Evolutionary conservation across 1,284 basidiomycete species (phyloP).

Genomic region (Takashimella koratensis): DNA sequence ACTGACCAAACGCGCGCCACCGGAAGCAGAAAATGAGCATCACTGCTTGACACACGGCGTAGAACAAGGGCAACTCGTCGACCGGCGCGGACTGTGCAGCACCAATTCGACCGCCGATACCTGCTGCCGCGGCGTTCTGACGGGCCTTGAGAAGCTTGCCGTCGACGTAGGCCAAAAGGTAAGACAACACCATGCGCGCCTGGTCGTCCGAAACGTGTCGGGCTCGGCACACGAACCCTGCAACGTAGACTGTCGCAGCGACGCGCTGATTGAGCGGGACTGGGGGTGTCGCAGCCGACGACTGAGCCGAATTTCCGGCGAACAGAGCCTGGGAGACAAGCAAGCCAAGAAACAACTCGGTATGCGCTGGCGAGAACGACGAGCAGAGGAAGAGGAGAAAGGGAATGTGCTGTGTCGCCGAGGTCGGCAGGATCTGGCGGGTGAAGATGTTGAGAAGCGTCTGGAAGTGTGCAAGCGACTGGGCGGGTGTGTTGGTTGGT

Average conservation of each 20-base stretch:
- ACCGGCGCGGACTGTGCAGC: slow-evolving; percentile 48
- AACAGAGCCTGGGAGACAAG: slow-evolving; percentile 85
- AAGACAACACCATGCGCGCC: slow-evolving; percentile 69
- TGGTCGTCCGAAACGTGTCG: slow-evolving; percentile 74
- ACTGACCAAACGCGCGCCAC: slow-evolving; percentile 59
- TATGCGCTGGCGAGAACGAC: slow-evolving; percentile 81
- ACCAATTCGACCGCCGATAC: neutral
- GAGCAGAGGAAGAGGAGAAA: slow-evolving; percentile 95
- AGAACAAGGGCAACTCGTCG: slow-evolving; percentile 63
- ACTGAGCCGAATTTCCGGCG: slow-evolving; percentile 47
- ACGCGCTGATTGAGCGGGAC: slow-evolving; percentile 55
- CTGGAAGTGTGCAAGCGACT: slow-evolving; percentile 64
- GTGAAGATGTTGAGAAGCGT: slow-evolving; percentile 89
- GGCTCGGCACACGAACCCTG: slow-evolving; percentile 87
- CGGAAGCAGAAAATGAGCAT: slow-evolving; percentile 99
- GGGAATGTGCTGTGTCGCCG: slow-evolving; percentile 95
- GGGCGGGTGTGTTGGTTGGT: slow-evolving; percentile 27
- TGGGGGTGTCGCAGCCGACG: slow-evolving; percentile 21
- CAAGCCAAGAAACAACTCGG: slow-evolving; percentile 89
- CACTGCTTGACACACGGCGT: slow-evolving; percentile 86
- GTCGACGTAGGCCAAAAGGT: slow-evolving; percentile 79
- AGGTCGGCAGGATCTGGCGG: slow-evolving; percentile 86
- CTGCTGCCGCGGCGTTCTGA: slow-evolving; percentile 3
- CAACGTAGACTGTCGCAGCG: slow-evolving; percentile 87
- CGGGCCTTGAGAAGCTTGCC: slow-evolving; percentile 69